Percentiles rank a stretch among this genome's conserved stretches.
phyloP scores from a whole-genome alignment of 495 filamentous ascomycete species.

The Xylaria scruposa region DNA sequence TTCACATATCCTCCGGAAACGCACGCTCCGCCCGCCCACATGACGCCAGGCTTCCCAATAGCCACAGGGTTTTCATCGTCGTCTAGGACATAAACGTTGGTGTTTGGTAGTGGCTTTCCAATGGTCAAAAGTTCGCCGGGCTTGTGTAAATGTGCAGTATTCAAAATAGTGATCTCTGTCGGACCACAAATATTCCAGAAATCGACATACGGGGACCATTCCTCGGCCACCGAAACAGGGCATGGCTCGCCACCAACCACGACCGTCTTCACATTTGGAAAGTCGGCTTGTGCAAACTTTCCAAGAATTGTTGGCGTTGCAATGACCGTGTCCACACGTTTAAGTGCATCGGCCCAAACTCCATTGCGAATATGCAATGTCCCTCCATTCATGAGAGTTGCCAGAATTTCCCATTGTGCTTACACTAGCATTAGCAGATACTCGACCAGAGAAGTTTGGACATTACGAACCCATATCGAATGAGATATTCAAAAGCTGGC shows the following conservation, averaged over 20 bases:
- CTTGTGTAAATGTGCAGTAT: conserved; percentile 44
- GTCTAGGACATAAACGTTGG: conserved; percentile 47
- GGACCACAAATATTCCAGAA: conserved; percentile 50
- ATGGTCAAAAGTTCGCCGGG: conserved; percentile 42
- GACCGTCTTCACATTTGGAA: conserved; percentile 45
- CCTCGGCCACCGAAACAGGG: conserved; percentile 41
- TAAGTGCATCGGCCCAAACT: conserved; percentile 35
- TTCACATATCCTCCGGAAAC: conserved; percentile 48
- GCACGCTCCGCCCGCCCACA: conserved; percentile 49
- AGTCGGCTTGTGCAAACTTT: conserved; percentile 39
- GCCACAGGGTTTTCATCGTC: conserved; percentile 43
- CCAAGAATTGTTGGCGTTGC: conserved; percentile 45
- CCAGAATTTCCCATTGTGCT: conserved; percentile 51
- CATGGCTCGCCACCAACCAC: conserved; percentile 44
- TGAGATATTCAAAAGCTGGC: conserved; percentile 44
- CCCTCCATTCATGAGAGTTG: conserved; percentile 47
- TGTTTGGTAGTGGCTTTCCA: conserved; percentile 48
- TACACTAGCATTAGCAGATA: conserved; percentile 16
- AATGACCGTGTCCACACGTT: conserved; percentile 44
- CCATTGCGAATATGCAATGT: conserved; percentile 43
- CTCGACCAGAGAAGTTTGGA: neutral
- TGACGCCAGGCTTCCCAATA: conserved; percentile 42
- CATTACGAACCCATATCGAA: conserved; percentile 50
- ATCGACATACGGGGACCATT: conserved; percentile 40
- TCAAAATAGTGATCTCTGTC: conserved; percentile 49